A percentile compares a stretch with the other conserved stretches of the same genome.
phyloP scores from a whole-genome alignment of 148 eudicot species.

The Chenopodium suecicum region DNA sequence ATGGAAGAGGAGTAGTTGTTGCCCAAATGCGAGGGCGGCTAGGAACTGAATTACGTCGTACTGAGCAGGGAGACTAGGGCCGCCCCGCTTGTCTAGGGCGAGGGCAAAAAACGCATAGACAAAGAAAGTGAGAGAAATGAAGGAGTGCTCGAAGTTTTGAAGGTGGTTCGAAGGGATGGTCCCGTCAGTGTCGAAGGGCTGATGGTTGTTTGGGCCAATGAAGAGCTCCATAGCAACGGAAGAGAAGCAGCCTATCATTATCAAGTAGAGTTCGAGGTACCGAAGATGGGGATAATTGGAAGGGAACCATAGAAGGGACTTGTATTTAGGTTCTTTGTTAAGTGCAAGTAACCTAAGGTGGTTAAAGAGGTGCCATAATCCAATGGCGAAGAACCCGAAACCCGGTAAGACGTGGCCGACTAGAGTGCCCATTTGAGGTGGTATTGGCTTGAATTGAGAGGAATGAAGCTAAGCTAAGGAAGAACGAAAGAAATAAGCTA shows the following conservation, averaged over 20 bases:
- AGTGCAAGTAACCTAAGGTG: conserved; percentile 48
- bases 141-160: conserved; percentile 81
- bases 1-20: conserved; percentile 67
- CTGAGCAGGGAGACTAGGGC: conserved; percentile 16
- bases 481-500: too few relatives aligned
- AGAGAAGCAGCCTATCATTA: conserved; percentile 41
- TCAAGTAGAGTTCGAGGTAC: conserved; percentile 62
- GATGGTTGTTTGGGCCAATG: conserved; percentile 66
- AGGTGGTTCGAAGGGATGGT: conserved; percentile 86
- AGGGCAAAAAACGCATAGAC: conserved; percentile 57
- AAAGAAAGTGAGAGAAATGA: conserved; percentile 57
- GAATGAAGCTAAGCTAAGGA: too few relatives aligned
- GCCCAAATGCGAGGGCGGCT: conserved; percentile 55
- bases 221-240: conserved; percentile 77
- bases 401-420: conserved; percentile 77
- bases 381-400: conserved; percentile 58
- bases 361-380: conserved; percentile 78
- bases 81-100: conserved; percentile 34
- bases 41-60: conserved; percentile 47
- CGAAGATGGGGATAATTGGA: conserved; percentile 29
- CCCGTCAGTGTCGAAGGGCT: conserved; percentile 66
- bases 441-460: too few relatives aligned
- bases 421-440: conserved; percentile 53
- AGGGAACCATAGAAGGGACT: conserved; percentile 67
- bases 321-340: conserved; percentile 39